A percentile compares a stretch with the other conserved stretches of the same genome.
Conservation (phyloP, 331 rosid genomes). For the Cydonia oblonga region DNA sequence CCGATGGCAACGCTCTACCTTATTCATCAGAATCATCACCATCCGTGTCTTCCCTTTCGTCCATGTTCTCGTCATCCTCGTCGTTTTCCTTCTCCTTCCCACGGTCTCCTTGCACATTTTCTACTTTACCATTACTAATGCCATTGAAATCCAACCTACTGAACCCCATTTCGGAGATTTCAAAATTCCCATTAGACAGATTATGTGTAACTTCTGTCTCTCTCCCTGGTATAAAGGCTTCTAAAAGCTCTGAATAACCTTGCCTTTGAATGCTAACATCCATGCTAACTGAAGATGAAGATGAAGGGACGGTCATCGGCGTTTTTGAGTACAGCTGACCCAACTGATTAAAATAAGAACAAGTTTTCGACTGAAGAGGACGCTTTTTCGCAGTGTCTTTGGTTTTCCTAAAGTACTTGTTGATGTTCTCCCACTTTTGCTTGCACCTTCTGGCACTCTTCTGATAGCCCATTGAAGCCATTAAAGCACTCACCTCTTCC, state of each 20-base stretch:
- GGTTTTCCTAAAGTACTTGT: constrained; percentile 15
- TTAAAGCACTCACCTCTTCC: constrained; percentile 18
- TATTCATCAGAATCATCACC: neutral
- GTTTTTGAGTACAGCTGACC: constrained; percentile 9
- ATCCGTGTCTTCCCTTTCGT: neutral
- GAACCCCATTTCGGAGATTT: constrained; percentile 1
- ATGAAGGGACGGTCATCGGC: neutral
- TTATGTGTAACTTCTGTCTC: neutral
- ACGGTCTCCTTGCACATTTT: neutral
- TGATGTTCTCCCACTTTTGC: constrained; percentile 21
- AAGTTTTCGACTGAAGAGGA: constrained; percentile 4
- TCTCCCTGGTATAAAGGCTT: neutral
- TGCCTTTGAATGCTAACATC: constrained; percentile 3
- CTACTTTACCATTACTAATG: neutral
- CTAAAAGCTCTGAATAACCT: constrained; percentile 9
- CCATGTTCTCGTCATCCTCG: neutral
- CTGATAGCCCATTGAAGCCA: constrained; percentile 19
- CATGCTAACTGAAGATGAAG: neutral
- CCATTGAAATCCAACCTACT: constrained; percentile 1
- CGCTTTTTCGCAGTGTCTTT: neutral
- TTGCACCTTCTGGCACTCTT: constrained; percentile 22
- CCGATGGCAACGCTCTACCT: neutral
- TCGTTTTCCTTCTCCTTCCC: neutral
- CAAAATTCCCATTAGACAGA: constrained; percentile 2
- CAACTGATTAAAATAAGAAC: constrained; percentile 14